Conservation (phyloP, 148 eudicot species). For the Mesembryanthemum crystallinum region DNA sequence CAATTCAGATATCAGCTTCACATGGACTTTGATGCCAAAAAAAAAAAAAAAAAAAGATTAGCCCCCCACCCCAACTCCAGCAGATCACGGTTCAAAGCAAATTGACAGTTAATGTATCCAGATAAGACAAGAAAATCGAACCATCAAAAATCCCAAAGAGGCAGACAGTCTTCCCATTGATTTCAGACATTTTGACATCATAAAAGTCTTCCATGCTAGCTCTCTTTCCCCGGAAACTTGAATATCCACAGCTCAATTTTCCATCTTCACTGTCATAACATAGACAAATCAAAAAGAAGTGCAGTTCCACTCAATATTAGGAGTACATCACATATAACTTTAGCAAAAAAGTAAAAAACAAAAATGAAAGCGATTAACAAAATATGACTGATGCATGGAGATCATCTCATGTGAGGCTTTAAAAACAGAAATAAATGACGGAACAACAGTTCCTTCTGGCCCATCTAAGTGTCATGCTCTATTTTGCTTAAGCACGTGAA, state of each 20-base stretch:
- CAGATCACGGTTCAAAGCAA: background rate
- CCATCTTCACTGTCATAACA: constrained; percentile 80
- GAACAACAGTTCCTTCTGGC: background rate
- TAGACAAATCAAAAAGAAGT: constrained; percentile 28
- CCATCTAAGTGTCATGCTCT: background rate
- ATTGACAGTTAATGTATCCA: background rate
- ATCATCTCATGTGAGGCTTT: background rate
- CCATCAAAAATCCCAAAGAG: constrained; percentile 98
- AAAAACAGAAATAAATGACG: background rate
- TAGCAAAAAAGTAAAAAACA: background rate
- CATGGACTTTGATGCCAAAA: background rate
- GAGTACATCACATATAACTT: background rate
- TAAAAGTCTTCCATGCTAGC: constrained; percentile 96
- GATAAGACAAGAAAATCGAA: constrained; percentile 33
- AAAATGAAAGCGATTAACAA: background rate
- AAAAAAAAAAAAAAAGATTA: background rate
- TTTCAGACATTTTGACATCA: constrained; percentile 74
- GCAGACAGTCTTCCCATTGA: constrained; percentile 68
- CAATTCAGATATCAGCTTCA: background rate
- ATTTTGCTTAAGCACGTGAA: background rate
- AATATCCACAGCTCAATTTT: constrained; percentile 77
- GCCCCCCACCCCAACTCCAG: background rate
- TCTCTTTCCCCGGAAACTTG: constrained; percentile 96
- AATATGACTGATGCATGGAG: background rate
- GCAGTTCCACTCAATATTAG: constrained; percentile 14